A percentile compares a stretch with the other conserved stretches of the same genome.
Conservation (phyloP, 257 asterid species). For the Ilex asprella region DNA sequence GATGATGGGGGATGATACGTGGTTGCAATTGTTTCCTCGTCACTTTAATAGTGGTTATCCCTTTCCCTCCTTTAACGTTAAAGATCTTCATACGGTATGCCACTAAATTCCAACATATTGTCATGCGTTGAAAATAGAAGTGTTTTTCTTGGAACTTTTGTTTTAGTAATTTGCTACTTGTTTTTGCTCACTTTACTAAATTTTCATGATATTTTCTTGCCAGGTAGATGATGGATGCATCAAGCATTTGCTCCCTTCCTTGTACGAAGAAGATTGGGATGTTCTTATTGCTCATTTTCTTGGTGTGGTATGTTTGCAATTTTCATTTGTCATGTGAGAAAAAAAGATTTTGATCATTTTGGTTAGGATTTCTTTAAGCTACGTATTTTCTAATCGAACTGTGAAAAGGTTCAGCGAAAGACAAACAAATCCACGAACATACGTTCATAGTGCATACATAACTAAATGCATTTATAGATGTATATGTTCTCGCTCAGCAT, state of each 20-base stretch:
- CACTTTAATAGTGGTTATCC: slow-evolving; percentile 73
- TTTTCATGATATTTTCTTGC: slow-evolving; percentile 20
- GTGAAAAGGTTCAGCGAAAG: too few species aligned
- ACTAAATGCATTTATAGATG: too few species aligned
- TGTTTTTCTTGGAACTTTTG: slow-evolving; percentile 1
- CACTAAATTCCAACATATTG: neutral
- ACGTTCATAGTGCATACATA: too few species aligned
- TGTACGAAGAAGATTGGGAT: slow-evolving; percentile 80
- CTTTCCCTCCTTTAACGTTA: slow-evolving; percentile 91
- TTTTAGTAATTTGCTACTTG: neutral
- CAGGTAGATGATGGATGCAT: slow-evolving; percentile 95
- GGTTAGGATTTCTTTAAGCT: neutral
- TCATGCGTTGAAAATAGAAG: neutral
- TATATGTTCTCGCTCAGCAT: too few species aligned
- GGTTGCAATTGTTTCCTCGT: slow-evolving; percentile 87
- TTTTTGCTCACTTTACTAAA: neutral
- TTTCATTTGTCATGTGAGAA: neutral
- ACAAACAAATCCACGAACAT: too few species aligned
- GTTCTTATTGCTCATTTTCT: slow-evolving; percentile 95
- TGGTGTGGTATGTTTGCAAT: slow-evolving; percentile 63
- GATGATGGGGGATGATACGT: slow-evolving; percentile 99
- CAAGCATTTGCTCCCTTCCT: slow-evolving; percentile 62
- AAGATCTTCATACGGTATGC: slow-evolving; percentile 82
- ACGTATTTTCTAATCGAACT: too few species aligned
- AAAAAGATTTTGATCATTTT: neutral